These are phyloP conservation scores for Acacia melanoxylon DNA, from an alignment of 306 rosid genomes.

Conservation along the genomic window DNA sequence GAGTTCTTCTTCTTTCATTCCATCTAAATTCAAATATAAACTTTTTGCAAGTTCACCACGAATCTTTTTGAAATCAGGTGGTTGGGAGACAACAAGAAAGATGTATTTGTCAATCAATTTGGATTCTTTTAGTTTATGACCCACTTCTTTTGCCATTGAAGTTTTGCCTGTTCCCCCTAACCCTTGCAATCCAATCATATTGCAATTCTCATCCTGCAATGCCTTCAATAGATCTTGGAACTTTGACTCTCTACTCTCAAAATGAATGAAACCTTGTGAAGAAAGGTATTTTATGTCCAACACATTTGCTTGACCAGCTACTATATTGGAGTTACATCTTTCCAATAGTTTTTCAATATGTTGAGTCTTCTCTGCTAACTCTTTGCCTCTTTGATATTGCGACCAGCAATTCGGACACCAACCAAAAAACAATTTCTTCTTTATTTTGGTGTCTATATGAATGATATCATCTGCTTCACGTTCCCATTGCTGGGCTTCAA, in stretches of 20 bases:
- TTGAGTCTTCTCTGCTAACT: not conserved
- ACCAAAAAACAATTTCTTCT: not conserved
- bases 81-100: not conserved
- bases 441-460: not conserved
- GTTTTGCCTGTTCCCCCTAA: not conserved
- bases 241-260: not conserved
- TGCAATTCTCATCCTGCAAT: not conserved
- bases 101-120: slow-evolving; percentile 16
- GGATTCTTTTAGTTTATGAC: not conserved
- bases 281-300: not conserved
- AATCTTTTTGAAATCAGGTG: not conserved
- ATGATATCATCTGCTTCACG: not conserved
- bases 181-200: not conserved
- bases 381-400: not conserved
- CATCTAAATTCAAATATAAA: fast-evolving
- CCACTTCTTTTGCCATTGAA: not conserved
- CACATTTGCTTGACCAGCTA: not conserved
- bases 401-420: not conserved
- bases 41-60: slow-evolving; percentile 19
- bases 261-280: not conserved
- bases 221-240: not conserved
- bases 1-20: not conserved
- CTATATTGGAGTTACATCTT: not conserved
- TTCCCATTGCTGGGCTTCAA: not conserved
- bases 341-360: not conserved